Evolutionary conservation across 2,329 filamentous ascomycete species (phyloP).

Genomic region (Dactylellina haptotyla): DNA sequence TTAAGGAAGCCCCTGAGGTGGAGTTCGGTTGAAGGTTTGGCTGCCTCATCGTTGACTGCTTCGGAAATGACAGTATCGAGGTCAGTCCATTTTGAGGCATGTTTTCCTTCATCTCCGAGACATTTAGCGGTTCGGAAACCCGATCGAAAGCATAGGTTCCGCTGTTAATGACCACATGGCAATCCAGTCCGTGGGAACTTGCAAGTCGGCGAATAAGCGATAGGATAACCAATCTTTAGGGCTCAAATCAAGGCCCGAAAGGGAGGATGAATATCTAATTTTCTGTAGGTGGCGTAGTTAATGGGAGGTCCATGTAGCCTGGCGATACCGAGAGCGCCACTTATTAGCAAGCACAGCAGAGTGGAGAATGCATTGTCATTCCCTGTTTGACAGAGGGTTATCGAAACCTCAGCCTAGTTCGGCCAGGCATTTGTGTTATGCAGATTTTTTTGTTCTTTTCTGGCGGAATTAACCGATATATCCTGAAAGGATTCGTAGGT

Average conservation of each 20-base stretch:
- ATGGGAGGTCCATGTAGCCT: conserved; percentile 19
- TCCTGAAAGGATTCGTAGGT: conserved; percentile 31
- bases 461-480: conserved; percentile 49
- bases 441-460: conserved; percentile 4
- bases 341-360: conserved; percentile 22
- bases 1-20: conserved; percentile 29
- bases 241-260: conserved; percentile 32
- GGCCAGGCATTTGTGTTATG: conserved; percentile 20
- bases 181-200: conserved; percentile 45
- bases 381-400: conserved; percentile 13
- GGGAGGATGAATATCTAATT: conserved; percentile 15
- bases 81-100: conserved; percentile 34
- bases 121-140: conserved; percentile 47
- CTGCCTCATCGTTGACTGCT: conserved; percentile 15
- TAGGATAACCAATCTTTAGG: conserved; percentile 34
- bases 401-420: conserved; percentile 16
- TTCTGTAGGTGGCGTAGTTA: conserved; percentile 28
- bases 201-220: conserved; percentile 41
- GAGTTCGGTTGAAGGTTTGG: conserved; percentile 35
- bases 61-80: conserved; percentile 40
- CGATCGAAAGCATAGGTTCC: conserved; percentile 47
- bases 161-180: conserved; percentile 52
- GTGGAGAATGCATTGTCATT: conserved; percentile 22
- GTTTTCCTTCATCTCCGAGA: conserved; percentile 49
- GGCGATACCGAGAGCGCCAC: conserved; percentile 25